phyloP scores from a whole-genome alignment of 2,329 filamentous ascomycete genomes.

The Zasmidium angulare region DNA sequence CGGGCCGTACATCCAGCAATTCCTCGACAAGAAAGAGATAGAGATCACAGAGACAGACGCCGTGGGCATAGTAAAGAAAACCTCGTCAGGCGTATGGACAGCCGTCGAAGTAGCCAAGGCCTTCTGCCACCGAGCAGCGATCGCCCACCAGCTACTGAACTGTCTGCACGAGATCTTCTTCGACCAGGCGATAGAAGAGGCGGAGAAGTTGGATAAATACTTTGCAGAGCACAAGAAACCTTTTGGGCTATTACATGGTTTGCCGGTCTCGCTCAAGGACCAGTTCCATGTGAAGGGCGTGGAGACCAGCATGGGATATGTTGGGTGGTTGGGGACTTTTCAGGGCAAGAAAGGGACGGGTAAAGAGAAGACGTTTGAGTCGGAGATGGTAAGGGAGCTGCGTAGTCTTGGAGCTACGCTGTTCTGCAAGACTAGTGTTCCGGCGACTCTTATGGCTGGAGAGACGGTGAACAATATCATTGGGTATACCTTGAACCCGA shows the following conservation, averaged over 20 bases:
- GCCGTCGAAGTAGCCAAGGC: conserved; percentile 56
- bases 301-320: conserved; percentile 57
- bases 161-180: conserved; percentile 52
- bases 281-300: conserved; percentile 51
- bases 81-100: conserved; percentile 55
- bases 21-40: conserved; percentile 53
- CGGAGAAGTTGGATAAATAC: conserved; percentile 44
- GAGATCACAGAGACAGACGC: conserved; percentile 63
- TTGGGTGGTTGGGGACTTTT: conserved; percentile 65
- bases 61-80: conserved; percentile 56
- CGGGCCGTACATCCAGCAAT: conserved; percentile 57
- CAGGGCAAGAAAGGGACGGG: conserved; percentile 54
- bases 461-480: conserved; percentile 64
- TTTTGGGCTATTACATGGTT: conserved; percentile 49
- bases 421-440: conserved; percentile 58
- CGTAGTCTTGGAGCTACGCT: conserved; percentile 54
- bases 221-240: conserved; percentile 38
- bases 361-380: conserved; percentile 55
- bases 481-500: conserved; percentile 58
- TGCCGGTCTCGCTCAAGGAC: conserved; percentile 51
- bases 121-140: conserved; percentile 57
- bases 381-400: conserved; percentile 58
- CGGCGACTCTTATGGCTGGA: conserved; percentile 57
- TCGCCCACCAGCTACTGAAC: conserved; percentile 51
- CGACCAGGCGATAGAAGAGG: conserved; percentile 44